phyloP scores from a whole-genome alignment of 768 basidiomycete genomes.

The Lactifluus hygrophoroides region DNA sequence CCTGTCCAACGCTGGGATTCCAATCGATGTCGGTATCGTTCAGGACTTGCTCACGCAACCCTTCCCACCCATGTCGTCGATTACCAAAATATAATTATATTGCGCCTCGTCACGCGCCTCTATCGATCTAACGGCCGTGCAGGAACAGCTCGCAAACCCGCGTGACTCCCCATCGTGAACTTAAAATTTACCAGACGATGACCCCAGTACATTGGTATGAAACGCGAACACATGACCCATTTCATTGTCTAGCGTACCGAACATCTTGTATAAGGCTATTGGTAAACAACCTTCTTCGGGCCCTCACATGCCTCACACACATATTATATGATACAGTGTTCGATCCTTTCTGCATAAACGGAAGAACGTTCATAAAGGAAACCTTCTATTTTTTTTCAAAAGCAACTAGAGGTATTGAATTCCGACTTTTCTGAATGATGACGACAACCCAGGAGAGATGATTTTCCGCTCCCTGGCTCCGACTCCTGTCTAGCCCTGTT shows the following conservation, averaged over 20 bases:
- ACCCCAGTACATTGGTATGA: background rate
- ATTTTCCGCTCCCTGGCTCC: too few species aligned
- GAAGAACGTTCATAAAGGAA: background rate
- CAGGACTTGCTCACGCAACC: constrained; percentile 31
- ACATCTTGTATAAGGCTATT: too few species aligned
- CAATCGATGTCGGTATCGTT: constrained; percentile 33
- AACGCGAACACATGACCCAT: background rate
- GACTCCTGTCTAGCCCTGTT: background rate
- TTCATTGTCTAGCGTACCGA: too few species aligned
- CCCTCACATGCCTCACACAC: too few species aligned
- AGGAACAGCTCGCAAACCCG: background rate
- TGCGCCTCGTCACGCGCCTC: background rate
- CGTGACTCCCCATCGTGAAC: background rate
- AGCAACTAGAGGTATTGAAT: background rate
- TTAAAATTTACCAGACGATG: background rate
- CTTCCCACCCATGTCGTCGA: constrained; percentile 21
- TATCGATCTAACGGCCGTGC: background rate
- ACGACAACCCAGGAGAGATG: too few species aligned
- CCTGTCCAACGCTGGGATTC: constrained; percentile 34
- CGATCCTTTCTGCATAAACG: background rate
- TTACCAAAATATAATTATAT: constrained; percentile 17
- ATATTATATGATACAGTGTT: too few species aligned
- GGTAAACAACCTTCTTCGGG: too few species aligned
- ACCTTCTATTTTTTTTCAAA: background rate
- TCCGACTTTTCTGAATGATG: background rate